Evolutionary conservation across 2,329 filamentous ascomycete genomes (phyloP), one percentile per base, ranked within the genome.

Genomic region (Phyllosticta citrichinensis): DNA sequence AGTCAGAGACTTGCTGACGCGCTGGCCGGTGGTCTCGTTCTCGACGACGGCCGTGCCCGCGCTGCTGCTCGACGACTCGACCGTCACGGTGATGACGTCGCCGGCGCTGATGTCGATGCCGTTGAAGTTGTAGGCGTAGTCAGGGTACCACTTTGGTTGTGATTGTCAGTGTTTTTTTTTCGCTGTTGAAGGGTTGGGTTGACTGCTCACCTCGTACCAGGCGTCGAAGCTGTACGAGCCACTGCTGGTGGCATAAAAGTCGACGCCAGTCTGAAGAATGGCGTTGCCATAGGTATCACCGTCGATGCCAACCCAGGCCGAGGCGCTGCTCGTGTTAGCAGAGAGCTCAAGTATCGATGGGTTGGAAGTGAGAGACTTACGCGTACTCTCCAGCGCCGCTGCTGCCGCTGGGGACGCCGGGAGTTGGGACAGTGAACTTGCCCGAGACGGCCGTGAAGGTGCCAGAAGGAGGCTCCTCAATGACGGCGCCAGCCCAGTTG

Each of bases 281-380:
- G 81, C 80, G 2, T 72, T 65, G 27, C 58, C 68, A 69, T 81
- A 84, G 5, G 80, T 82, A 65, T 84, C 80, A 12, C 83, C 83
- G 62, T 85, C 83, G 61, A 86, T 85, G 24, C 83, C 83, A 9
- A 85, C 81, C 83, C 81, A 85, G 11, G 80, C 81, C 2, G 79
- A 78, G 22, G 78, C 79, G 10, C 12, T n/a, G 20, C 27, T 50
- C 4, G 2, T 19, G 10, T 50, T 27, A 22, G 30, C 2, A 11
- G 14, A 57, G 35, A 57, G 35, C 3, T 20, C 35, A 24, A 11
- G 20, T n/a, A n/a, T 5, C 14, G 6, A 47, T 17, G 40, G n/a
- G 6, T 8, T 5, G 40, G 14, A 12, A n/a, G 40, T n/a, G 40
- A n/a, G 14, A n/a, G 40, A 47, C 40, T 3, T 47, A 47, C 40